Base-by-base conservation (phyloP, 2,329 filamentous ascomycete genomes). In the Scleromitrula shiraiana region DNA sequence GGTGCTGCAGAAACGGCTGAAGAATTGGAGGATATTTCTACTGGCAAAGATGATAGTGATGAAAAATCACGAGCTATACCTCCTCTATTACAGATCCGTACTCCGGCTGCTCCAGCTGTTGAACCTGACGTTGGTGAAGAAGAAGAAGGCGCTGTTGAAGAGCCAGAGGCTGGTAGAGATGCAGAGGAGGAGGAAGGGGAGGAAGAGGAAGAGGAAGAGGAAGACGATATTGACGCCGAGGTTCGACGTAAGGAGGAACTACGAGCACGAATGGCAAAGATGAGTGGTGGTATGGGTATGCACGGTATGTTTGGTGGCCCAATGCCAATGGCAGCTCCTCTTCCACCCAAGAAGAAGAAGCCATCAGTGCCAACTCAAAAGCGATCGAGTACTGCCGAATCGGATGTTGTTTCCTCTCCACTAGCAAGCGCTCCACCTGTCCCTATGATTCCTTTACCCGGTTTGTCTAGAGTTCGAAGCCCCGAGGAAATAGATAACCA, bases 201-300 rank as follows among this genome's bases (percentile, higher is more conserved):
- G 17, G 77, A 75, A 2, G 78, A 78, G 3, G 80, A 80, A 12
- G 83, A 83, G n/a, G 84, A 85, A 17, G 85, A 88, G 26, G 87
- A 90, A 40, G 86, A 90, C 23, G 88, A 95, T 14, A 73, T 94
- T 43, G 90, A 97, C 60, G 88, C 89, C 1, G 93, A 98, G 65
- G 75, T 88, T 19, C 82, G 80, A 56, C 83, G 90, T 44, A 86
- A 84, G 63, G 82, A 95, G 68, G 91, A 96, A 64, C 74, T 98
- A 26, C 81, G 93, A 51, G 89, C 93, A 53, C 82, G 93, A 59
- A 98, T 98, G 88, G 93, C 93, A 38, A 96, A 95, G 69, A 93
- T 98, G 85, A 95, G 91, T 57, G 91, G 91, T 47, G 91, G 91
- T 19, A 95, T 95, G 88, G 88, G 88, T 39, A 95, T 97, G 84